phyloP scores from a whole-genome alignment of 768 basidiomycete species.

The Mycena vitilis region DNA sequence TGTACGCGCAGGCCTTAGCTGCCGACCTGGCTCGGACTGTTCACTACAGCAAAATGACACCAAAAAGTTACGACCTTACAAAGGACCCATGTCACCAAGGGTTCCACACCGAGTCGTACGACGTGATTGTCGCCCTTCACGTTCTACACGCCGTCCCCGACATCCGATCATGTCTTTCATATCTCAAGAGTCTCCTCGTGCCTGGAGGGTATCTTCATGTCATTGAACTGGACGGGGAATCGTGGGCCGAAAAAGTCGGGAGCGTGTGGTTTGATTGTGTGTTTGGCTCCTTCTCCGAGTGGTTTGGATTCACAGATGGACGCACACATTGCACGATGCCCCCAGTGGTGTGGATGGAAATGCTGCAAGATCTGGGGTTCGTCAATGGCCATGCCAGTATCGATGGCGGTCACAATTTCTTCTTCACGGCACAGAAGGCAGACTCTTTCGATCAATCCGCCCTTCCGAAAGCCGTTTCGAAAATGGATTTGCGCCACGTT shows the following conservation, averaged over 20 bases:
- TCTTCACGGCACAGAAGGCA: constrained; percentile 6
- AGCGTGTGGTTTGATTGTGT: constrained; percentile 23
- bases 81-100: constrained; percentile 3
- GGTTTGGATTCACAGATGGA: constrained; percentile 18
- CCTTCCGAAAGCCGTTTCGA: background rate
- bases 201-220: constrained; percentile 20
- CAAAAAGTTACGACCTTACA: constrained; percentile 19
- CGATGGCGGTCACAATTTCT: background rate
- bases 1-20: background rate
- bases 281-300: constrained; percentile 27
- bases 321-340: constrained; percentile 22
- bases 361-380: background rate
- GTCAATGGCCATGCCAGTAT: background rate
- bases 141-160: constrained; percentile 17
- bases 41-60: background rate
- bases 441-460: background rate
- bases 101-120: background rate
- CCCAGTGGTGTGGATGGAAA: background rate
- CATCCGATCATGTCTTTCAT: background rate
- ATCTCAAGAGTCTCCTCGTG: constrained; percentile 6
- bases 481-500: background rate
- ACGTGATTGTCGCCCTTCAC: constrained; percentile 10
- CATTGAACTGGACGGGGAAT: constrained; percentile 17
- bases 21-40: background rate
- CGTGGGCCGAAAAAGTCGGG: constrained; percentile 1